phyloP scores from a whole-genome alignment of 176 grass and related monocot species.

The Secale cereale region DNA sequence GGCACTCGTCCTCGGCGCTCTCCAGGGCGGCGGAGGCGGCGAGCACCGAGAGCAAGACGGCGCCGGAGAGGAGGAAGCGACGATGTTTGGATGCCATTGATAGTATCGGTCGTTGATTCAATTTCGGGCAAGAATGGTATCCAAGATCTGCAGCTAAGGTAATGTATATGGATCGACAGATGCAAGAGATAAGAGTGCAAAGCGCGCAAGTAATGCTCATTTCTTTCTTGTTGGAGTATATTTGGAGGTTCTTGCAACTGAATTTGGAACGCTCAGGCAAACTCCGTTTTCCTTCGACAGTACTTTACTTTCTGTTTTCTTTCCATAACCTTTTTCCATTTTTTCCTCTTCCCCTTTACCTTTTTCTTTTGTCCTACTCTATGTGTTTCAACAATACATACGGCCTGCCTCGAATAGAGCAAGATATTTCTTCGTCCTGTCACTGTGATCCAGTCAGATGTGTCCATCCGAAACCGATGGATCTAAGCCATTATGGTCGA shows the following conservation, averaged over 20 bases:
- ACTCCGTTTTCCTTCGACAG: background rate
- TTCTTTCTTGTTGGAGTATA: background rate
- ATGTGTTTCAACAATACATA: no score
- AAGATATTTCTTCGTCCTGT: no score
- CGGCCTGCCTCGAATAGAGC: no score
- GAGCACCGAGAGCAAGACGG: constrained; percentile 4
- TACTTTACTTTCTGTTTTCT: background rate
- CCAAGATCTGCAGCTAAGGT: background rate
- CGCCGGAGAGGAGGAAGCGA: background rate
- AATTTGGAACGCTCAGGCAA: background rate
- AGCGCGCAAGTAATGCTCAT: background rate
- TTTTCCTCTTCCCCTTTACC: background rate
- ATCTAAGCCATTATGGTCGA: no score
- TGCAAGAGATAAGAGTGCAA: background rate
- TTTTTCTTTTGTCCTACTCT: background rate
- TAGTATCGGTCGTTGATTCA: background rate
- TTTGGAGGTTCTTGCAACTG: background rate
- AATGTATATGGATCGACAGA: background rate
- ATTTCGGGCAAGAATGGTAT: no score
- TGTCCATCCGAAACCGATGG: no score
- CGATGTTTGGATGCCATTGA: background rate
- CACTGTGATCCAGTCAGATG: no score
- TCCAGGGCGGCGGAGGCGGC: background rate
- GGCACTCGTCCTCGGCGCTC: background rate
- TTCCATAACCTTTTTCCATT: background rate